A percentile compares a stretch with the other conserved stretches of the same genome.
Conservation (phyloP, 1,284 basidiomycete species). For the Sporisorium scitamineum region DNA sequence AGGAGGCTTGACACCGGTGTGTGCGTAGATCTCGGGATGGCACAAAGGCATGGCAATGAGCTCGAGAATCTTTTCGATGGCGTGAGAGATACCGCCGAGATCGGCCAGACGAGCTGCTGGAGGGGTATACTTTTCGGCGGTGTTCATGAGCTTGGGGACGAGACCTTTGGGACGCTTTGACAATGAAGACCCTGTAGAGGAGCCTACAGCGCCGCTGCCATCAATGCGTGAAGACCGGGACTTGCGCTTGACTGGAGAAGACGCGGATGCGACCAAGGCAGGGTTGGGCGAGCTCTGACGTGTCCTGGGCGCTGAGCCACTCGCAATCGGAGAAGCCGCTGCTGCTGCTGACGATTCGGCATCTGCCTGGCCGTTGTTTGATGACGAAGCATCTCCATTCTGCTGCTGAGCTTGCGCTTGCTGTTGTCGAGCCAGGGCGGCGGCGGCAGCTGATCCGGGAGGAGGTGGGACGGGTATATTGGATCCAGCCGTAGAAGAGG, state of each 20-base stretch:
- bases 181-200: slow-evolving; percentile 21
- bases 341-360: neutral
- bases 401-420: slow-evolving; percentile 33
- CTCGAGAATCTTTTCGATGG: slow-evolving; percentile 92
- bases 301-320: slow-evolving; percentile 41
- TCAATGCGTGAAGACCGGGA: slow-evolving; percentile 49
- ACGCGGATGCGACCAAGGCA: slow-evolving; percentile 14
- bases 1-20: slow-evolving; percentile 91
- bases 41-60: slow-evolving; percentile 93
- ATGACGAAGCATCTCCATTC: slow-evolving; percentile 23
- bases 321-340: slow-evolving; percentile 23
- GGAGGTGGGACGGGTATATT: slow-evolving; percentile 54
- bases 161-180: slow-evolving; percentile 46
- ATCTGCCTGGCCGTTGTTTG: slow-evolving; percentile 5
- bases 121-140: slow-evolving; percentile 59
- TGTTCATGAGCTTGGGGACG: slow-evolving; percentile 28
- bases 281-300: slow-evolving; percentile 40
- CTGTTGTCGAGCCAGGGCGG: slow-evolving; percentile 44
- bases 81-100: slow-evolving; percentile 86
- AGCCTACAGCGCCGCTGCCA: slow-evolving; percentile 13
- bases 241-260: slow-evolving; percentile 56
- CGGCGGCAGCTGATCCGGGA: slow-evolving; percentile 56
- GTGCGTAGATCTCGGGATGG: slow-evolving; percentile 93
- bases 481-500: slow-evolving; percentile 26
- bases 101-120: slow-evolving; percentile 82